Base-by-base conservation (phyloP, 768 basidiomycete genomes). In the Royoungia palumana region DNA sequence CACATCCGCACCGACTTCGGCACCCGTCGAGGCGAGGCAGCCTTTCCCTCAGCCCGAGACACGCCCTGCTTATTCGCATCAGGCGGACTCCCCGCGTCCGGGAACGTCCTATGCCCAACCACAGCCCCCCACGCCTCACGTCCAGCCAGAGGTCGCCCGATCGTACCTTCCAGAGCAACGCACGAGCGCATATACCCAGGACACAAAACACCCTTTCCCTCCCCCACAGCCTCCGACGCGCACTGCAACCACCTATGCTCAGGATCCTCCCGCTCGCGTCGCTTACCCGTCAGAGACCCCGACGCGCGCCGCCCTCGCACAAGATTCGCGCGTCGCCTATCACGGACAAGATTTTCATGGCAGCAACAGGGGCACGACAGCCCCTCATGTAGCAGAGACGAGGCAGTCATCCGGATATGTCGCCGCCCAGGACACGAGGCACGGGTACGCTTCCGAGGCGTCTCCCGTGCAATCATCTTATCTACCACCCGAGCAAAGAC, bases 151-250 rank as follows among this genome's bases (percentile, higher is more conserved):
- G 14, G 41, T 47, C 6, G 27, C 59, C 41, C 61, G 59, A 12
- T 1, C 55, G 20, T 64, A 53, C 40, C 49, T 53, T 17, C 38
- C 49, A 19, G 62, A 62, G 28, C 20, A 44, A 2, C 61, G 61
- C n/a, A 13, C 62, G 11, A 35, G 39, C 41, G 59, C 56, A 50
- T 64, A 61, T 42, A 53, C 53, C 22, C 62, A 64, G 40, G 59
- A 58, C 12, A 28, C 61, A 38, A 64, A 61, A 36, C 53, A 53
- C 35, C 24, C 59, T 8, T 61, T 64, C 49, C 30, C 62, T 24
- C 30, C 47, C 5, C 32, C 51, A 4, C 62, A 62, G 41, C 47
- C 56, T 17, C 20, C 56, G 1, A 2, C 59, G 20, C 62, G 59
- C 13, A 6, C 56, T 25, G 44, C 35, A 4, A n/a, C 59, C 6